Conservation (phyloP, 805 yeast species). For the Cyberlindnera mrakii region DNA sequence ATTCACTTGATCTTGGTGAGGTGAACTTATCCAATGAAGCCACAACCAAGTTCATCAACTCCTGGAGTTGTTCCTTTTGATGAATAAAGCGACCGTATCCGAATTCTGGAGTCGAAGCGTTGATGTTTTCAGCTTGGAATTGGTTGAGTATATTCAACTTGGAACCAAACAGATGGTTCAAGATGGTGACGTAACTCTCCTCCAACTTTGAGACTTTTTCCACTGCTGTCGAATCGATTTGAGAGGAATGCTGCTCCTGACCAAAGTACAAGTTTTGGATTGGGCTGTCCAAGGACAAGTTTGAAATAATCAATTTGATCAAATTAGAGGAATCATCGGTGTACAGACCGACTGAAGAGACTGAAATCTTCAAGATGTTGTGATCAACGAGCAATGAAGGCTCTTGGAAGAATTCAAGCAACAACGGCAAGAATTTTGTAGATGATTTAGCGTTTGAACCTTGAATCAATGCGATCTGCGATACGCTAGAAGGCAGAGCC, state of each 20-base stretch:
- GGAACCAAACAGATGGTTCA: slow-evolving; percentile 58
- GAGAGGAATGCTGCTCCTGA: slow-evolving; percentile 11
- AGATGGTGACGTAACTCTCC: slow-evolving; percentile 69
- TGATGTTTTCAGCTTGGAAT: slow-evolving; percentile 35
- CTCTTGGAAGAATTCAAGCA: slow-evolving; percentile 69
- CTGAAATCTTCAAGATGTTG: slow-evolving; percentile 45
- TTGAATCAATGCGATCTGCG: slow-evolving; percentile 51
- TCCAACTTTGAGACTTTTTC: slow-evolving; percentile 49
- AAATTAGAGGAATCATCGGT: slow-evolving; percentile 16
- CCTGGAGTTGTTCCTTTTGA: slow-evolving; percentile 41
- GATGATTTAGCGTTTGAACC: slow-evolving; percentile 40
- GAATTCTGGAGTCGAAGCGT: slow-evolving; percentile 69
- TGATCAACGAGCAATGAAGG: slow-evolving; percentile 39
- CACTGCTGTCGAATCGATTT: slow-evolving; percentile 22
- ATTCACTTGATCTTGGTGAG: slow-evolving; percentile 37
- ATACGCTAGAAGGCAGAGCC: slow-evolving; percentile 47
- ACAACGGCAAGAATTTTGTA: slow-evolving; percentile 58
- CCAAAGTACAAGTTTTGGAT: slow-evolving; percentile 62
- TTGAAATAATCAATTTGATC: slow-evolving; percentile 36
- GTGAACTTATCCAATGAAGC: slow-evolving; percentile 32
- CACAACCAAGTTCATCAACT: slow-evolving; percentile 22
- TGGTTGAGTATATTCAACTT: slow-evolving; percentile 60
- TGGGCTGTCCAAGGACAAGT: slow-evolving; percentile 48
- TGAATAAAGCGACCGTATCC: slow-evolving; percentile 77
- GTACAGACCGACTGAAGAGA: slow-evolving; percentile 41